Percentiles rank a stretch among this genome's conserved stretches.
These are phyloP conservation scores for Geotrichum ghanense DNA, from an alignment of 805 yeast species.

Conservation along the genomic window DNA sequence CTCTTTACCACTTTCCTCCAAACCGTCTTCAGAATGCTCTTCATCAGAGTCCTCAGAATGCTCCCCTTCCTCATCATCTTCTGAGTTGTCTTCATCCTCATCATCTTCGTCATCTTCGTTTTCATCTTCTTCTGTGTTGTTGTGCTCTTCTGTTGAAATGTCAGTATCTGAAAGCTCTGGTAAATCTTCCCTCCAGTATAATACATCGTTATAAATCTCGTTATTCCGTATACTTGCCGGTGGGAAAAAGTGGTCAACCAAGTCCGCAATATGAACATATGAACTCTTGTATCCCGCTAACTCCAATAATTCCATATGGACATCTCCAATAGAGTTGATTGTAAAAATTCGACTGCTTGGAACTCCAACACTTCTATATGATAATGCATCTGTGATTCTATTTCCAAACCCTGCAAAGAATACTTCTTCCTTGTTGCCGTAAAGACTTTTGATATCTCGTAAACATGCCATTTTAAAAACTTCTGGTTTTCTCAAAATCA, in stretches of 20 bases:
- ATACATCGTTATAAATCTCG: slow-evolving; percentile 67
- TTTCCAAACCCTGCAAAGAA: slow-evolving; percentile 98
- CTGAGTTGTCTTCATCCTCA: background rate
- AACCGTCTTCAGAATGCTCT: slow-evolving; percentile 9
- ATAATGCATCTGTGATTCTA: slow-evolving; percentile 89
- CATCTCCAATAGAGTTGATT: slow-evolving; percentile 93
- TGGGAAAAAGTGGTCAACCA: slow-evolving; percentile 96
- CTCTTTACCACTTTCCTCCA: slow-evolving; percentile 8
- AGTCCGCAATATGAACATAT: slow-evolving; percentile 79
- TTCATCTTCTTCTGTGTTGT: slow-evolving; percentile 5
- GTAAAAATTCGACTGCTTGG: slow-evolving; percentile 93
- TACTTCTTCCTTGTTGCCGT: slow-evolving; percentile 33
- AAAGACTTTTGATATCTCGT: slow-evolving; percentile 69
- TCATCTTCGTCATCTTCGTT: slow-evolving; percentile 1
- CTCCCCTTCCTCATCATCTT: slow-evolving; percentile 2
- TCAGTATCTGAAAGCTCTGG: slow-evolving; percentile 30
- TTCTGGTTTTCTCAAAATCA: slow-evolving; percentile 89
- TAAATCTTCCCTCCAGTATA: slow-evolving; percentile 84
- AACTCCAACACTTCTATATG: slow-evolving; percentile 85
- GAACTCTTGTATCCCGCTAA: slow-evolving; percentile 86
- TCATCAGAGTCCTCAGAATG: slow-evolving; percentile 9
- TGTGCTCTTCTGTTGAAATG: slow-evolving; percentile 13
- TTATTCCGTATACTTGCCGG: slow-evolving; percentile 33
- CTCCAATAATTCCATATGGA: slow-evolving; percentile 91
- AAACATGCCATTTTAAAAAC: slow-evolving; percentile 98